Base-by-base conservation (phyloP, 805 yeast species). In the Lipomyces sp. region DNA sequence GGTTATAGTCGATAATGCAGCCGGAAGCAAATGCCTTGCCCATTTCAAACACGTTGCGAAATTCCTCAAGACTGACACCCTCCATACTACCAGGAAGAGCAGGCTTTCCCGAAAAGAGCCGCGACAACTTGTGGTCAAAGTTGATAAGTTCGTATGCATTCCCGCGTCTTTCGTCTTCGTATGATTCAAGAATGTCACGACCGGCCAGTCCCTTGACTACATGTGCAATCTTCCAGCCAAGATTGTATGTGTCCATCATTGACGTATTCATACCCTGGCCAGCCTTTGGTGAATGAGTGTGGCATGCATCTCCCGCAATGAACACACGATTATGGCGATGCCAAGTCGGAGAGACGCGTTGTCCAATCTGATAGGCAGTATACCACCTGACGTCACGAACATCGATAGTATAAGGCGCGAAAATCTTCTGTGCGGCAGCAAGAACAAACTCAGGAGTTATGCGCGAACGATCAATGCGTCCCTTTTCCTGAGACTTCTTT, bases 211-310 rank as follows among this genome's bases (percentile, higher is more conserved):
- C 70, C 37, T 66, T 66, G 46, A 61, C 49, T 16, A 68, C 68
- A 43, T 55, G 53, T 3, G 69, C 70, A 19, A 68, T 43, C 50
- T 68, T 68, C 70, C 70, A 68, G 13, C 65, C 69, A 23, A 66
- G 57, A 43, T 66, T 66, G 47, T 43, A 66, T 18, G 68, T 65
- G 50, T 66, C 69, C 59, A 50, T 51, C 57, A 63, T 55, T 5
- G 66, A 61, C 24, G 64, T 68, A 39, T 67, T 67, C 70, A 65
- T 65, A 23, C 70, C 70, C 45, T 67, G 70, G 13, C 67, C 70
- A 39, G 70, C 70, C 50, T 66, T 65, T 11, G 70, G 70, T 13
- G 68, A 65, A 47, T 49, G 53, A 8, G 49, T 44, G 33, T 49
- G 55, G 45, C 57, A 39, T 21, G 55, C 69, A 50, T 67, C 70